Percentiles rank a stretch among this genome's conserved stretches.
These are phyloP conservation scores for Zymoseptoria brevis DNA, from an alignment of 2,329 filamentous ascomycete genomes.

Conservation along the genomic window DNA sequence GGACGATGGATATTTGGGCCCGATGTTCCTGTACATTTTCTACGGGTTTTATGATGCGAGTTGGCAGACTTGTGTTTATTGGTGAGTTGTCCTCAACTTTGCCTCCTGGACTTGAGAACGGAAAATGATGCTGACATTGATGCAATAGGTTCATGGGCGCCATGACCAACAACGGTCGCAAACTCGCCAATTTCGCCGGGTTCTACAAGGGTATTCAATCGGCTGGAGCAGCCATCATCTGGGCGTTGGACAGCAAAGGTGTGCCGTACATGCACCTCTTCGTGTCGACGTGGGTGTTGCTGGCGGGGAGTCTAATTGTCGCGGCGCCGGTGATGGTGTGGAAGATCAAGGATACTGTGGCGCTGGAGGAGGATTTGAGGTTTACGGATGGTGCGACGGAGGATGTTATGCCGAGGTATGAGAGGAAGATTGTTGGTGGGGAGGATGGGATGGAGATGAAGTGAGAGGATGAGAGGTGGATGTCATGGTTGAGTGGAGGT, in stretches of 20 bases:
- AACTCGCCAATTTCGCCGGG: constrained; percentile 82
- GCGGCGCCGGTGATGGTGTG: constrained; percentile 71
- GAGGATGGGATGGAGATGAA: not conserved
- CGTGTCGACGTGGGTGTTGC: constrained; percentile 65
- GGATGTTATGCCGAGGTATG: constrained; percentile 48
- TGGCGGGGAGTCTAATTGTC: constrained; percentile 64
- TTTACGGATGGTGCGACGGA: constrained; percentile 75
- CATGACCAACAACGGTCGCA: constrained; percentile 84
- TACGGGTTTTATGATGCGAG: constrained; percentile 83
- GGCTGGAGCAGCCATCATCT: constrained; percentile 69
- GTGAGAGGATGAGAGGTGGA: not conserved
- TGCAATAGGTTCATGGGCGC: constrained; percentile 69
- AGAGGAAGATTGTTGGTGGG: not conserved
- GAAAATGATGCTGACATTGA: no score
- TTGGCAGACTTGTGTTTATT: constrained; percentile 88
- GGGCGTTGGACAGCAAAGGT: constrained; percentile 57
- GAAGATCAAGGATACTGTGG: constrained; percentile 72
- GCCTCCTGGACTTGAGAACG: no score
- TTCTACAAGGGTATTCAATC: constrained; percentile 89
- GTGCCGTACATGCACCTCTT: constrained; percentile 65
- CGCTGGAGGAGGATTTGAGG: constrained; percentile 71
- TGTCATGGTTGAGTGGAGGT: not conserved
- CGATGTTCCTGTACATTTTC: constrained; percentile 84
- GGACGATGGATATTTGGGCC: constrained; percentile 59
- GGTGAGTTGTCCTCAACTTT: constrained; percentile 27